Evolutionary conservation across 1,139 yeast genomes (phyloP).

Genomic region (Hansenula lynferdii): DNA sequence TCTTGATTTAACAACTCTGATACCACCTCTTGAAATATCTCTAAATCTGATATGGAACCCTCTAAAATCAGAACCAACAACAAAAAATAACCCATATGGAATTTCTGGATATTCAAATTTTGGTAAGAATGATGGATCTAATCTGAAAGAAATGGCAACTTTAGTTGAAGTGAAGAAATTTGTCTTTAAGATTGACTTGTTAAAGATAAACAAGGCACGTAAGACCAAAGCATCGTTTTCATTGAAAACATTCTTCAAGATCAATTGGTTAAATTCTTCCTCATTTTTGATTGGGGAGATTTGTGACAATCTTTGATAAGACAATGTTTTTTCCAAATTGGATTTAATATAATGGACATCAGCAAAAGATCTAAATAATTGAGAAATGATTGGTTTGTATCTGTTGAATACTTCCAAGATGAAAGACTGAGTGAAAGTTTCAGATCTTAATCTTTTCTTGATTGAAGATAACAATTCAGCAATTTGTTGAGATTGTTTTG

Average conservation of each 20-base stretch:
- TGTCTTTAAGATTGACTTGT: conserved; percentile 84
- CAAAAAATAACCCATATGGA: conserved; percentile 92
- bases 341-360: conserved; percentile 70
- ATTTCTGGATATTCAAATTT: conserved; percentile 82
- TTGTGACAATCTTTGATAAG: conserved; percentile 81
- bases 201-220: conserved; percentile 78
- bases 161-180: conserved; percentile 93
- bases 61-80: conserved; percentile 94
- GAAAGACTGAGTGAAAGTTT: conserved; percentile 85
- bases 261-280: conserved; percentile 65
- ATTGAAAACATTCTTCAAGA: conserved; percentile 65
- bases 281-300: conserved; percentile 72
- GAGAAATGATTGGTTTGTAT: conserved; percentile 70
- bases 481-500: conserved; percentile 46
- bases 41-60: conserved; percentile 97
- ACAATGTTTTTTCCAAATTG: conserved; percentile 68
- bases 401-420: conserved; percentile 73
- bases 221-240: conserved; percentile 82
- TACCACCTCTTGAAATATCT: conserved; percentile 98
- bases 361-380: conserved; percentile 89
- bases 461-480: conserved; percentile 74
- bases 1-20: conserved; percentile 88
- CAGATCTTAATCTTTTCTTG: conserved; percentile 88
- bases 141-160: conserved; percentile 90
- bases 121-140: conserved; percentile 85